Conservation (phyloP, 1,139 yeast genomes). For the Kurtzmaniella quercitrusa region DNA sequence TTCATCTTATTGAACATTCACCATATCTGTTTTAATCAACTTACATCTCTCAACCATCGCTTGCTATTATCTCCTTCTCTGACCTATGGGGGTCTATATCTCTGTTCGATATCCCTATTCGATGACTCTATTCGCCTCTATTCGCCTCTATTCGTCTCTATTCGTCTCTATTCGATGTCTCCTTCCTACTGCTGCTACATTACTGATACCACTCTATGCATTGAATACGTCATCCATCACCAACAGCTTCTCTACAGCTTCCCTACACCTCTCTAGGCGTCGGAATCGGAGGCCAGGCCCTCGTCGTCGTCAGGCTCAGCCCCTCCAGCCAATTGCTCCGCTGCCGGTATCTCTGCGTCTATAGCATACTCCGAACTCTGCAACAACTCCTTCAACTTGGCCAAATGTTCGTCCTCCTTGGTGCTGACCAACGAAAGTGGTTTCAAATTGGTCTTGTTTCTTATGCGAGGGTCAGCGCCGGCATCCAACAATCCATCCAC, state of each 20-base stretch:
- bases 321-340: conserved; percentile 21
- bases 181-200: too few relatives aligned
- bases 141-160: too few relatives aligned
- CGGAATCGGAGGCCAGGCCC: conserved; percentile 36
- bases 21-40: too few relatives aligned
- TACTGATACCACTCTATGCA: too few relatives aligned
- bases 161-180: too few relatives aligned
- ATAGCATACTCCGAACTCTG: conserved; percentile 81
- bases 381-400: conserved; percentile 51
- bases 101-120: too few relatives aligned
- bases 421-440: conserved; percentile 67
- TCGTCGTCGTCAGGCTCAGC: conserved; percentile 20
- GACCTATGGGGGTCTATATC: too few relatives aligned
- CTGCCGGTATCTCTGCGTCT: conserved; percentile 33
- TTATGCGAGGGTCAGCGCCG: conserved; percentile 75
- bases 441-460: conserved; percentile 45
- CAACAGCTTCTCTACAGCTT: too few relatives aligned
- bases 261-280: conserved; percentile 11
- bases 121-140: too few relatives aligned
- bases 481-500: conserved; percentile 84
- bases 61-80: too few relatives aligned
- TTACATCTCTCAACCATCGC: too few relatives aligned
- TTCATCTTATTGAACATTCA: too few relatives aligned
- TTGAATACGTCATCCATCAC: neutral
- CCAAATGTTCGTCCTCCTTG: conserved; percentile 35